A percentile compares a stretch with the other conserved stretches of the same genome.
These are phyloP conservation scores for Botryosphaeria dothidea DNA, from an alignment of 2,329 filamentous ascomycete genomes.

Conservation along the genomic window DNA sequence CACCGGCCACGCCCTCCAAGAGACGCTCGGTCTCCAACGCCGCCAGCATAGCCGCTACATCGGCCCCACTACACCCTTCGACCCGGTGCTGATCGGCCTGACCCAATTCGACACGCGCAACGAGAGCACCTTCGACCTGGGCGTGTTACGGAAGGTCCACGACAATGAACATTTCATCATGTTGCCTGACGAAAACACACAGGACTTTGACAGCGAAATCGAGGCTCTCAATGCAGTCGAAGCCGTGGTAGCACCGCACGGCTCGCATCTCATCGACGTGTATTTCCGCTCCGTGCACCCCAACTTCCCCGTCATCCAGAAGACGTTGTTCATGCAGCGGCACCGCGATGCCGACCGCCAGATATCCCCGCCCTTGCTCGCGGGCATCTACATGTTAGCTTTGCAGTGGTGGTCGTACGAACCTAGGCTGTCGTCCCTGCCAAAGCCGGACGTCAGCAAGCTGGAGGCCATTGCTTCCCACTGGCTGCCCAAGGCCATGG, in stretches of 20 bases:
- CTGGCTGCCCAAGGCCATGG: slow-evolving; percentile 74
- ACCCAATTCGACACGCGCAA: slow-evolving; percentile 79
- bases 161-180: slow-evolving; percentile 78
- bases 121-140: slow-evolving; percentile 70
- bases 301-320: slow-evolving; percentile 79
- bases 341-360: slow-evolving; percentile 72
- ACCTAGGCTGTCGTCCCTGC: slow-evolving; percentile 62
- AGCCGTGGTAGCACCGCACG: slow-evolving; percentile 72
- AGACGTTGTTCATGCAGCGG: slow-evolving; percentile 76
- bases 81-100: slow-evolving; percentile 78
- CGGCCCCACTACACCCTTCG: slow-evolving; percentile 79
- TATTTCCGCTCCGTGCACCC: slow-evolving; percentile 83
- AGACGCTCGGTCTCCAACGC: slow-evolving; percentile 69
- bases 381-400: slow-evolving; percentile 80
- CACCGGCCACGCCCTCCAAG: slow-evolving; percentile 41
- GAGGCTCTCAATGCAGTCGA: slow-evolving; percentile 74
- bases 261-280: slow-evolving; percentile 73
- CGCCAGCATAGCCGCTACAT: slow-evolving; percentile 83
- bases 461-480: slow-evolving; percentile 73
- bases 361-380: slow-evolving; percentile 74
- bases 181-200: slow-evolving; percentile 72
- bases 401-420: slow-evolving; percentile 86
- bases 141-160: slow-evolving; percentile 70
- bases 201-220: slow-evolving; percentile 68
- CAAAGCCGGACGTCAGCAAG: slow-evolving; percentile 70